Conservation (phyloP, 2,329 filamentous ascomycete species). For the Helotiales sp. region DNA sequence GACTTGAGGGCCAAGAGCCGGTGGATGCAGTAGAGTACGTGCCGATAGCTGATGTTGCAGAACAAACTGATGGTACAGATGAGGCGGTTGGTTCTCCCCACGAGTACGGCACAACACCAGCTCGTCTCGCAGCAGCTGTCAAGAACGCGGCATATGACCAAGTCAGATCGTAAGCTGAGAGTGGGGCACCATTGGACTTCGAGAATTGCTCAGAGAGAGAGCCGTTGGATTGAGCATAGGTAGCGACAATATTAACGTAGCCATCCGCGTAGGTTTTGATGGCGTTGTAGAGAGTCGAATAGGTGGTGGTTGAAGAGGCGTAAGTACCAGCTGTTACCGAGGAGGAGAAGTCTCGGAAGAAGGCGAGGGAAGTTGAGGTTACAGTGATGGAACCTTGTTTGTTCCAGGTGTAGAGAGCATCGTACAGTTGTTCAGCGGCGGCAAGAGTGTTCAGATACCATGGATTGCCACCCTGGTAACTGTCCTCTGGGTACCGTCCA, state of each 20-base stretch:
- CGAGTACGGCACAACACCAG: slow-evolving; percentile 53
- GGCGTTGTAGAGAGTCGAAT: slow-evolving; percentile 61
- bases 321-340: slow-evolving; percentile 64
- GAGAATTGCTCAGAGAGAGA: slow-evolving; percentile 67
- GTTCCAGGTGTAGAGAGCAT: slow-evolving; percentile 72
- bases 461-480: slow-evolving; percentile 76
- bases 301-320: slow-evolving; percentile 56
- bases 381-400: slow-evolving; percentile 62
- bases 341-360: slow-evolving; percentile 68
- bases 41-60: slow-evolving; percentile 46
- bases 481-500: slow-evolving; percentile 70
- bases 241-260: slow-evolving; percentile 49
- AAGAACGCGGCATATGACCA: slow-evolving; percentile 75
- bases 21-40: slow-evolving; percentile 48
- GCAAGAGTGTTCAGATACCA: slow-evolving; percentile 79
- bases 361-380: slow-evolving; percentile 62
- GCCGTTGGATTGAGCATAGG: slow-evolving; percentile 58
- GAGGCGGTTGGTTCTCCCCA: slow-evolving; percentile 52
- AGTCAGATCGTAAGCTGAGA: slow-evolving; percentile 67
- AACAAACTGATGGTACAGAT: slow-evolving; percentile 51
- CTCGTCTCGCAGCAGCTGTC: slow-evolving; percentile 58
- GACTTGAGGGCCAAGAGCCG: slow-evolving; percentile 47
- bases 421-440: slow-evolving; percentile 78
- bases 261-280: slow-evolving; percentile 64
- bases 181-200: slow-evolving; percentile 50